These are phyloP conservation scores for Ogataea philodendri DNA, from an alignment of 805 yeast genomes.

Conservation along the genomic window DNA sequence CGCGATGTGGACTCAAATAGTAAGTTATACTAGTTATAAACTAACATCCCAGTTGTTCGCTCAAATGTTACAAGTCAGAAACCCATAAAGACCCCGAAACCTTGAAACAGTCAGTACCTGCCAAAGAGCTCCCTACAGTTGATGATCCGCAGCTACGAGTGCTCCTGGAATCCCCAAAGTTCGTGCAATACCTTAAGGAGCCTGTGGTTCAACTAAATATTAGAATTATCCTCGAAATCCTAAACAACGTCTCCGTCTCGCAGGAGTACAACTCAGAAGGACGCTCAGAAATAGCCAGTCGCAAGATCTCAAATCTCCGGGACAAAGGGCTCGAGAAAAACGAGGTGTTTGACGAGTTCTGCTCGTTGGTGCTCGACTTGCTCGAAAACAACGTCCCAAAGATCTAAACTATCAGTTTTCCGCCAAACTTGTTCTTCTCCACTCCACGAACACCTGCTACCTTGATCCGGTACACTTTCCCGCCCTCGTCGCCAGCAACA, in stretches of 20 bases:
- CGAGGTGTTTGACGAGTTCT: slow-evolving; percentile 68
- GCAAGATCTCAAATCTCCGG: slow-evolving; percentile 59
- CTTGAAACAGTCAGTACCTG: slow-evolving; percentile 7
- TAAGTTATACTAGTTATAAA: slow-evolving; percentile 18
- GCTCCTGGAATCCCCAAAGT: slow-evolving; percentile 41
- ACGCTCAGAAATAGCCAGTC: slow-evolving; percentile 55
- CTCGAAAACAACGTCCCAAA: slow-evolving; percentile 1
- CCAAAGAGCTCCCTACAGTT: slow-evolving; percentile 1
- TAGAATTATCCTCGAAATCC: slow-evolving; percentile 43
- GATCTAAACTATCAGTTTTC: slow-evolving; percentile 21
- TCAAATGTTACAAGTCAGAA: slow-evolving; percentile 56
- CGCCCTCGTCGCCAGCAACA: slow-evolving; percentile 51
- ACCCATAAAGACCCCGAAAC: slow-evolving; percentile 32
- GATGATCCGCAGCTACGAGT: slow-evolving; percentile 28
- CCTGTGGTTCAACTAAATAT: slow-evolving; percentile 60
- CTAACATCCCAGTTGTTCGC: slow-evolving; percentile 46
- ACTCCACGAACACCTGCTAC: slow-evolving; percentile 37
- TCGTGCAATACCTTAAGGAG: slow-evolving; percentile 46
- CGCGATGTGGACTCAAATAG: slow-evolving; percentile 44
- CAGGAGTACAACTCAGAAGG: slow-evolving; percentile 54
- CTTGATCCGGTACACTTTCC: slow-evolving; percentile 51
- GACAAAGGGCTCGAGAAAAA: slow-evolving; percentile 66
- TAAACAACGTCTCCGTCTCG: slow-evolving; percentile 45
- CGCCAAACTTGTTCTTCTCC: slow-evolving; percentile 31
- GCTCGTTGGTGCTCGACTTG: slow-evolving; percentile 38